These are phyloP conservation scores for Mycena metata DNA, from an alignment of 768 basidiomycete species.

Conservation along the genomic window DNA sequence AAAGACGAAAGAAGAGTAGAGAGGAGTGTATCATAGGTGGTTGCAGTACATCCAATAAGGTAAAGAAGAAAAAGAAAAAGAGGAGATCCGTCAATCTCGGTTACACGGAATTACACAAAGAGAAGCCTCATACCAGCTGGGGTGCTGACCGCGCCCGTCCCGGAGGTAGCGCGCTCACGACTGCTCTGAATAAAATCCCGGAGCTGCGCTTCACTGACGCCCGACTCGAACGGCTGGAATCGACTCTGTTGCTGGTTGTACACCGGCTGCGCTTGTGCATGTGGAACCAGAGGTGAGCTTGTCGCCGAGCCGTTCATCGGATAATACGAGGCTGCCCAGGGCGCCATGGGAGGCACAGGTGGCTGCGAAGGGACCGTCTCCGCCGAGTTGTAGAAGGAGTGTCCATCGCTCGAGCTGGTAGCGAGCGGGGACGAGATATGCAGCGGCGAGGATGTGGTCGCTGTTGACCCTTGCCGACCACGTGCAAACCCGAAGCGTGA, in stretches of 20 bases:
- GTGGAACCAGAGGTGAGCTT: slow-evolving; percentile 63
- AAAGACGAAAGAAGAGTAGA: slow-evolving; percentile 34
- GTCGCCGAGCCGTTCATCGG: slow-evolving; percentile 59
- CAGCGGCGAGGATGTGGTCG: slow-evolving; percentile 68
- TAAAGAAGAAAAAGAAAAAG: slow-evolving; percentile 39
- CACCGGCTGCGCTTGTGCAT: slow-evolving; percentile 57
- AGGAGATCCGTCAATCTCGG: slow-evolving; percentile 50
- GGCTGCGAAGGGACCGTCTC: slow-evolving; percentile 51
- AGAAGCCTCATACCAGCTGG: slow-evolving; percentile 65
- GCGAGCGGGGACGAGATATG: slow-evolving; percentile 69
- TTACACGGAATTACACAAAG: slow-evolving; percentile 51
- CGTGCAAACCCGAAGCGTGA: slow-evolving; percentile 88
- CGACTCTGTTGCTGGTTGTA: slow-evolving; percentile 54
- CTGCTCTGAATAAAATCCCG: slow-evolving; percentile 82
- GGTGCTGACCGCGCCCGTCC: slow-evolving; percentile 47
- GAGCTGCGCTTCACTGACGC: slow-evolving; percentile 81
- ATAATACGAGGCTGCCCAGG: slow-evolving; percentile 33
- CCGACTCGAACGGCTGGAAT: slow-evolving; percentile 68
- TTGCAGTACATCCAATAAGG: slow-evolving; percentile 40
- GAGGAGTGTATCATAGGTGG: slow-evolving; percentile 43
- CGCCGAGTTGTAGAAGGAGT: slow-evolving; percentile 58
- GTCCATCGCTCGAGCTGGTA: slow-evolving; percentile 59
- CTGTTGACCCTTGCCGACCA: slow-evolving; percentile 71
- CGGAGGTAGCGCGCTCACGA: slow-evolving; percentile 63
- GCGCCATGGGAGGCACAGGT: slow-evolving; percentile 46